Base-by-base conservation (phyloP, 2,329 filamentous ascomycete species). In the Parastagonospora nodorum region DNA sequence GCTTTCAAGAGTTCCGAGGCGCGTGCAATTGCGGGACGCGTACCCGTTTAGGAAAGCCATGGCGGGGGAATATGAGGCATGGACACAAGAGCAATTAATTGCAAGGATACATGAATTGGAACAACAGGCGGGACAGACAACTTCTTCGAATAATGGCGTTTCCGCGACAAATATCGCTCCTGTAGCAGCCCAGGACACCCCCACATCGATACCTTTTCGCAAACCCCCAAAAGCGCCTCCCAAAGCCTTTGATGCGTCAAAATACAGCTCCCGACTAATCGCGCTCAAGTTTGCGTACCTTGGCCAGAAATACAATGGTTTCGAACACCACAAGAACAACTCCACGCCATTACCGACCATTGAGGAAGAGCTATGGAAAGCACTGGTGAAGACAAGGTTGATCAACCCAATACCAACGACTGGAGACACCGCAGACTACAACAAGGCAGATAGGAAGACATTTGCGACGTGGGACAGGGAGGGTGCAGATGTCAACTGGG, bases 261-360 rank as follows among this genome's bases (percentile, higher is more conserved):
- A 86, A 68, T 96, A 97, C 73, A 83, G 84, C 31, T 95, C 91
- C 1, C 85, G 94, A 40, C 85, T 88, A 53, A 89, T 99, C 57
- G 94, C 93, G 7, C 79, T 99, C 51, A 97, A 97, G 74, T 86
- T 99, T 56, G 92, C 94, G 33, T 99, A 99, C 72, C 78, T 97
- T 31, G 94, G 94, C 40, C 89, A 90, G 71, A 84, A 85, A 48
- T 99, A 97, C 74, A 93, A 94, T 74, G 94, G 94, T 1, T 95
- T 92, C 72, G 94, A 99, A 77, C 90, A 93, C 74, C 88, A 93
- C 67, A 82, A 83, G 52, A 85, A 85, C 60, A 88, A 88, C 53
- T 77, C 73, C 1, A 88, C 85, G 5, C 84, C 84, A 3, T 73
- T 90, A 55, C 87, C 93, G 5, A 92, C 92, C 0, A 89, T 99